Conservation (phyloP, 805 yeast genomes). For the Barnettozyma californica region DNA sequence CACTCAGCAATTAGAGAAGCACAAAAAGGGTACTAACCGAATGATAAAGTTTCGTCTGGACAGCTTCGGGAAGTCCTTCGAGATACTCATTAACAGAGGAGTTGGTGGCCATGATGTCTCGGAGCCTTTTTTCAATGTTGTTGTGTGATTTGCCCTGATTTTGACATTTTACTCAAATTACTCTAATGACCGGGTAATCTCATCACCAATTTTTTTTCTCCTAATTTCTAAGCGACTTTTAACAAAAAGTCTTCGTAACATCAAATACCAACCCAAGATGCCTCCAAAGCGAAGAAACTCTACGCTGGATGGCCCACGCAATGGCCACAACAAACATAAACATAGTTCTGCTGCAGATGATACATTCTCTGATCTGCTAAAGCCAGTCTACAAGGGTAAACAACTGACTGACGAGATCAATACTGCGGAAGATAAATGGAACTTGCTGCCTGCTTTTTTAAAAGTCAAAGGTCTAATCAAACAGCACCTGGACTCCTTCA, state of each 20-base stretch:
- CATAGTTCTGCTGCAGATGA: slow-evolving; percentile 39
- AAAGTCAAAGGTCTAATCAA: slow-evolving; percentile 95
- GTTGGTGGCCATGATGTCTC: slow-evolving; percentile 20
- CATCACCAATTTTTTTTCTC: slow-evolving; percentile 6
- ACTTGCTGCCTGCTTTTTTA: slow-evolving; percentile 88
- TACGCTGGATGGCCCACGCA: slow-evolving; percentile 8
- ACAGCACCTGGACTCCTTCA: slow-evolving; percentile 97
- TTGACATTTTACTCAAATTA: background rate
- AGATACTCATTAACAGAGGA: slow-evolving; percentile 77
- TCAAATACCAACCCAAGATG: slow-evolving; percentile 10
- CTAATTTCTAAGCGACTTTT: slow-evolving; percentile 1
- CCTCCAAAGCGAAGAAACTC: slow-evolving; percentile 23
- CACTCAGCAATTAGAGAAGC: background rate
- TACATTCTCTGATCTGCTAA: slow-evolving; percentile 67
- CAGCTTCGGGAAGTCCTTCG: slow-evolving; percentile 82
- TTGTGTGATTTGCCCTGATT: background rate
- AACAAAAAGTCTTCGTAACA: background rate
- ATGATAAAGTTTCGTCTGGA: slow-evolving; percentile 76
- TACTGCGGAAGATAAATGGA: slow-evolving; percentile 96
- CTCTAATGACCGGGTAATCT: slow-evolving; percentile 11
- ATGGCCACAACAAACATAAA: slow-evolving; percentile 12
- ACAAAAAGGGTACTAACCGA: slow-evolving; percentile 31
- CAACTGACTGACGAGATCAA: slow-evolving; percentile 78
- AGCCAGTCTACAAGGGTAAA: slow-evolving; percentile 84
- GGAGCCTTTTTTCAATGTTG: background rate